Evolutionary conservation across 176 grass and related monocot genomes (phyloP), one percentile per base, ranked within the genome.

Genomic region (Saccharum officinarum): DNA sequence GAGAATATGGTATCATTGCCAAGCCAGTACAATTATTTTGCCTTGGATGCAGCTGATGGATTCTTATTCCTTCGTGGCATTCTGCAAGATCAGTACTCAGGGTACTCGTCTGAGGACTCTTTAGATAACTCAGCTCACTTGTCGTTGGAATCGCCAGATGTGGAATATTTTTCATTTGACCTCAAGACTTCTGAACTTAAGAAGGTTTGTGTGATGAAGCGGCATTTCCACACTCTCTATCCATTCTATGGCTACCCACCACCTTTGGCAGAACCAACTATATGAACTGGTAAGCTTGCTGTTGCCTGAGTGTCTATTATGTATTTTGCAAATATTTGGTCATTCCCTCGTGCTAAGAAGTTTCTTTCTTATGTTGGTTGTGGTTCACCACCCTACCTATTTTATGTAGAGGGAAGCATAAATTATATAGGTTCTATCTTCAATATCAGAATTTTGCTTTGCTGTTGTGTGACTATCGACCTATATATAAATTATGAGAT

Each of bases 11-110:
- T 71, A 71, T 42, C 38, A 69, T 44, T 78, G 38, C 37, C 76
- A 40, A 59, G 20, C 54, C 12, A 59, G 20, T 59, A 59, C 54
- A 59, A n/a, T 22, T 59, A 59, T 59, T 42, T 42, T 39, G 7
- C 20, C 20, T 12, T 71, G 38, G 69, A 38, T 8, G 38, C 22
- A 10, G 20, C 69, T 42, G 38, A 71, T 20, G 22, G 69, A 71
- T 44, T 78, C 46, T 67, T 81, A 12, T 47, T 87, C 33, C 45
- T 81, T 42, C 22, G 69, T 67, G 69, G 59, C 33, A 55, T 25
- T 41, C 36, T 26, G 39, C 49, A 18, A 52, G 49, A 52, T 52
- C 49, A 52, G 1, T 16, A 52, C 49, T 52, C 49, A 59, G 54
- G 20, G 54, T 22, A 59, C 54, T 59, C 20, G 54, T 59, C 68